Percentiles rank a stretch among this genome's conserved stretches.
Conservation (phyloP, 73 alveolate genomes). For the Urostyla sp. region DNA sequence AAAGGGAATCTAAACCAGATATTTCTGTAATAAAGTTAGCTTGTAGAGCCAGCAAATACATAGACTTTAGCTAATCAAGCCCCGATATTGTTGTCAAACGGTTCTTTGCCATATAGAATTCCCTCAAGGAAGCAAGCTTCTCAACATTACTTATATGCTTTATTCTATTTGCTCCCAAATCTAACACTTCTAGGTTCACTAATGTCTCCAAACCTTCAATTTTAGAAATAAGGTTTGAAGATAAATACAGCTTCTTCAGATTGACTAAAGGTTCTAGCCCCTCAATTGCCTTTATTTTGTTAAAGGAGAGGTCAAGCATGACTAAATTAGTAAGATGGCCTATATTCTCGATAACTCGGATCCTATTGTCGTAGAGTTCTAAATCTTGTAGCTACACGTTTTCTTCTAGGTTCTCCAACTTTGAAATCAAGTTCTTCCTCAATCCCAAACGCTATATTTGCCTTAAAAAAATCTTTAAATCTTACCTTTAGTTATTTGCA, state of each 20-base stretch:
- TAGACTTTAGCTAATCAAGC: slow-evolving; percentile 73
- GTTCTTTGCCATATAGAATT: slow-evolving; percentile 93
- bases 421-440: slow-evolving; percentile 91
- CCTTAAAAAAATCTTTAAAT: slow-evolving; percentile 56
- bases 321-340: slow-evolving; percentile 82
- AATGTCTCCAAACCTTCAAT: slow-evolving; percentile 85
- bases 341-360: slow-evolving; percentile 90
- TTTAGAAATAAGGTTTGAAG: slow-evolving; percentile 88
- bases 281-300: slow-evolving; percentile 85
- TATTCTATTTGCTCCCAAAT: slow-evolving; percentile 95
- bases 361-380: slow-evolving; percentile 96
- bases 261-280: slow-evolving; percentile 79
- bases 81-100: slow-evolving; percentile 78
- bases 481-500: slow-evolving; percentile 12
- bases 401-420: slow-evolving; percentile 90
- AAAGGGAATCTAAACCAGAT: slow-evolving; percentile 79
- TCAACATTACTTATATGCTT: slow-evolving; percentile 86
- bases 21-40: slow-evolving; percentile 90
- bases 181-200: slow-evolving; percentile 83
- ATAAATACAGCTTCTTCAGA: slow-evolving; percentile 88
- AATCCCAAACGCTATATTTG: slow-evolving; percentile 76
- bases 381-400: slow-evolving; percentile 83
- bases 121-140: slow-evolving; percentile 81
- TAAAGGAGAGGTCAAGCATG: slow-evolving; percentile 92
- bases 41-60: slow-evolving; percentile 88